Base-by-base conservation (phyloP, 164 flowering plant genomes). In the Umbellularia californica region DNA sequence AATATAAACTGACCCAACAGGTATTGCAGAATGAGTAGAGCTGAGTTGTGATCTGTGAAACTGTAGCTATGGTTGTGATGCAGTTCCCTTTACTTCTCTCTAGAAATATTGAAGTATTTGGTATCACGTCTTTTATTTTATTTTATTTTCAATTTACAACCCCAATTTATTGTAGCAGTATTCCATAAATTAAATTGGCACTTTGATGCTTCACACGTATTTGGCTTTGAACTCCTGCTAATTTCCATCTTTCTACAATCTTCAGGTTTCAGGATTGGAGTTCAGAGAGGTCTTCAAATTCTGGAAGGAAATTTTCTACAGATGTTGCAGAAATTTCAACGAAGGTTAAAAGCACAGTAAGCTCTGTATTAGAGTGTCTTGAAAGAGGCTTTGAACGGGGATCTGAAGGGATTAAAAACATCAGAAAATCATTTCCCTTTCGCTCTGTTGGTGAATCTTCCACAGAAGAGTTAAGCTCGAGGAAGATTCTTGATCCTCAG, bases 401-500 rank as follows among this genome's bases (percentile, higher is more conserved):
- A 55, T 87, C 88, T 63, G 85, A 76, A 66, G 81, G 93, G 75
- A 73, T 90, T 27, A 83, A 65, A 50, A 77, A 79, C 77, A 64
- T 87, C 52, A 74, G 76, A 70, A 81, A 77, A 72, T 85, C 90
- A n/a, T 69, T 80, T 25, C 77, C 70, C 70, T 82, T 81, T 6
- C 70, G 27, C 77, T 82, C 89, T 47, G 64, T 76, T 19, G 72
- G 79, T 41, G 78, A 79, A 69, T 23, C 65, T 9, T 67, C 71
- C 25, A 77, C 72, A 13, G 77, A 82, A 70, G 86, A 83, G 17
- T 75, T 81, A 30, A 82, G 89, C 66, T 71, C 80, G 51, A 86
- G 76, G 79, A 87, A 78, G 76, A 74, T 90, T 77, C 88, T 93
- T 76, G 97, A 95, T 41, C 97, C 98, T 14, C 97, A 90, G 75